Base-by-base conservation (phyloP, 768 basidiomycete species). In the Suillus placidus region DNA sequence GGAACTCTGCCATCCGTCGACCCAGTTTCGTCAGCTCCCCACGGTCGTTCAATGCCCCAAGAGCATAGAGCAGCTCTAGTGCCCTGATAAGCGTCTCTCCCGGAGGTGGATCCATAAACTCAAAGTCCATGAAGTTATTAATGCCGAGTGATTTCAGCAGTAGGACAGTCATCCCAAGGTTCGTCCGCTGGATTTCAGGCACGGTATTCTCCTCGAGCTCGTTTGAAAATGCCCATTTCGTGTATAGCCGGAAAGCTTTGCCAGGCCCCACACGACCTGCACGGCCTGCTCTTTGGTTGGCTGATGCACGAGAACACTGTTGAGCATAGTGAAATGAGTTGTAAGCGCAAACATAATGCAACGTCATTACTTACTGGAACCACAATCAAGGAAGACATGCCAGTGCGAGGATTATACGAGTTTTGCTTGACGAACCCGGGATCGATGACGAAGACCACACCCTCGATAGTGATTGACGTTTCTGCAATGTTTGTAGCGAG, bases 391-490 rank as follows among this genome's bases (percentile, higher is more conserved):
- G 95, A 97, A 12, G 94, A 95, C 97, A 99, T 99, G 16, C 97
- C 97, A 52, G 97, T 97, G 72, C 96, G 86, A 2, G 97, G 97
- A 78, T 99, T 99, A 76, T 97, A 99, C 47, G 95, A 92, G 76
- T 99, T 99, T 75, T 99, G 97, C 82, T 99, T 99, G 71, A 99
- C 97, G 72, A 99, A 98, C 14, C 97, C 97, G 3, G 97, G 97
- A 76, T 99, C 97, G 69, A 99, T 99, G 47, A 99, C 97, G 76
- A 97, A 99, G 2, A 99, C 97, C 7, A 99, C 97, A 35, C 97
- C 97, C 63, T 99, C 97, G 70, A 99, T 99, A 9, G 97, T 99
- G 75, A 99, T 99, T 7, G 94, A 96, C 5, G 97, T 99, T 79
- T 99, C 97, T n/a, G 97, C 97, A 69, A 99, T 99, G 74, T 99